Conservation (phyloP, 345 rosid genomes). For the Cardamine resedifolia region DNA sequence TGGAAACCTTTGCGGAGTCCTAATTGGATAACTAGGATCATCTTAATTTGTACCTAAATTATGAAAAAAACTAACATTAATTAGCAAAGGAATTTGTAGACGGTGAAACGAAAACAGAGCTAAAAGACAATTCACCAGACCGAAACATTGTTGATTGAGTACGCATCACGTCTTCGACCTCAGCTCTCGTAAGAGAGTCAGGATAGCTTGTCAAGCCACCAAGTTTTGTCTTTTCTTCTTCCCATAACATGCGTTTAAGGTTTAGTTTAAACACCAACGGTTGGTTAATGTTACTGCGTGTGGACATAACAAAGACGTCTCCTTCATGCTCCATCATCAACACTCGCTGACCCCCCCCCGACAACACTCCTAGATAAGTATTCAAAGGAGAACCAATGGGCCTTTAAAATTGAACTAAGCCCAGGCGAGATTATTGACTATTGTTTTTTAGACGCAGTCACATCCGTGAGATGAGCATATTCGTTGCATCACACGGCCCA, state of each 20-base stretch:
- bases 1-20: too few relatives aligned
- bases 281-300: too few relatives aligned
- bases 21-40: neutral
- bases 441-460: neutral
- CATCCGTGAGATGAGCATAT: neutral
- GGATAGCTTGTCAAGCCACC: too few relatives aligned
- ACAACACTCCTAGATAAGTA: too few relatives aligned
- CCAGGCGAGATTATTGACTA: constrained; percentile 18
- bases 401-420: constrained; percentile 7
- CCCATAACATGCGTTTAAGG: too few relatives aligned
- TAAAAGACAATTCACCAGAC: neutral
- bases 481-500: constrained; percentile 27
- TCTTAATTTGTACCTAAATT: neutral
- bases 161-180: neutral
- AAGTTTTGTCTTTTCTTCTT: too few relatives aligned
- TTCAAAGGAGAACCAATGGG: neutral
- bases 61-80: neutral
- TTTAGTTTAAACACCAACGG: too few relatives aligned
- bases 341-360: too few relatives aligned
- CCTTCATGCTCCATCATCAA: too few relatives aligned
- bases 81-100: neutral
- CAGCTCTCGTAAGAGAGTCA: too few relatives aligned
- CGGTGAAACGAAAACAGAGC: neutral
- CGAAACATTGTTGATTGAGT: neutral
- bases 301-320: too few relatives aligned